A percentile compares a stretch with the other conserved stretches of the same genome.
These are phyloP conservation scores for Mortierella sp. DNA, from an alignment of 371 early-diverging fungal species.

Conservation along the genomic window DNA sequence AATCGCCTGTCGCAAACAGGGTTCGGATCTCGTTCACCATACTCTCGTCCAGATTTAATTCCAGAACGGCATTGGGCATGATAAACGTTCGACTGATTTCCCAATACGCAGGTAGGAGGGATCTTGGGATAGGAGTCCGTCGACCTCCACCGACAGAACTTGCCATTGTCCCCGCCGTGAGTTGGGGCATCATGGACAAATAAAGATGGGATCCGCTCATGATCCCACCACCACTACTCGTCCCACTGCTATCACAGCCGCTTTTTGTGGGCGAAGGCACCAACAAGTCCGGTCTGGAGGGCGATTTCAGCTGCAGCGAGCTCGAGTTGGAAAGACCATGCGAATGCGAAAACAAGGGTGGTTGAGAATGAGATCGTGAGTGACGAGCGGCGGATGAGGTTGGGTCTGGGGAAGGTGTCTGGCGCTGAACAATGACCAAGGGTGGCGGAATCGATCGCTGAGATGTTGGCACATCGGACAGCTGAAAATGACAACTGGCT, in stretches of 20 bases:
- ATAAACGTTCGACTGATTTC: conserved; percentile 40
- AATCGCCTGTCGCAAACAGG: conserved; percentile 18
- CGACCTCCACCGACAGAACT: not conserved
- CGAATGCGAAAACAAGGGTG: no score
- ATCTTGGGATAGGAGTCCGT: conserved; percentile 29
- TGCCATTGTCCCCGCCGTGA: not conserved
- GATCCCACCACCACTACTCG: not conserved
- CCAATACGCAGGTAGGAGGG: conserved; percentile 37
- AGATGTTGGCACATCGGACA: no score
- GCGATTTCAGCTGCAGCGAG: not conserved
- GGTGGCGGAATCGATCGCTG: no score
- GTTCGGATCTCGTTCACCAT: conserved; percentile 17
- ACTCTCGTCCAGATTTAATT: conserved; percentile 25
- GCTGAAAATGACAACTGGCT: no score
- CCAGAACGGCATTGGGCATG: conserved; percentile 26
- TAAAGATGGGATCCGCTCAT: no score
- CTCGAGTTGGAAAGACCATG: no score
- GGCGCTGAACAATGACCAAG: no score
- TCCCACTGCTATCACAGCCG: not conserved
- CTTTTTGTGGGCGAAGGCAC: not conserved
- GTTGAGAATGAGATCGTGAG: no score
- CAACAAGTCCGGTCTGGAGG: not conserved
- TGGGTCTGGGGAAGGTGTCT: no score
- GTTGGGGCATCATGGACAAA: no score
- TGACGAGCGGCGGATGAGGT: no score